These are phyloP conservation scores for Fusarium sp. DNA, from an alignment of 2,329 filamentous ascomycete genomes.

Conservation along the genomic window DNA sequence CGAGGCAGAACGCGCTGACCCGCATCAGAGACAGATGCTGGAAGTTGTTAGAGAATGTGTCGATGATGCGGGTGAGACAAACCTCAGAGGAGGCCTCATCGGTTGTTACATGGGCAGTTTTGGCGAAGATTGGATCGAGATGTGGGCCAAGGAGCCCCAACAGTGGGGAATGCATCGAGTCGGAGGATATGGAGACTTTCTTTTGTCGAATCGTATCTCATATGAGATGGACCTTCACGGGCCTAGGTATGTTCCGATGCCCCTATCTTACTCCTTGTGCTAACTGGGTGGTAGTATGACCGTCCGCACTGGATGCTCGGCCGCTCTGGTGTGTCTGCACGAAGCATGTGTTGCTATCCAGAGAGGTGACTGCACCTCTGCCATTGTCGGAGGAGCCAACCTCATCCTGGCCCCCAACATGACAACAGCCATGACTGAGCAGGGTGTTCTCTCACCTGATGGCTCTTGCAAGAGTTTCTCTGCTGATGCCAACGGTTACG, in stretches of 20 bases:
- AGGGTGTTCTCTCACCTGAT: constrained; percentile 48
- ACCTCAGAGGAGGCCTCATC: constrained; percentile 50
- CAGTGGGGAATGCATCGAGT: constrained; percentile 40
- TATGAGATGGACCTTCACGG: constrained; percentile 63
- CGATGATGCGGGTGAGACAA: constrained; percentile 53
- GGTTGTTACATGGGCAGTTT: constrained; percentile 56
- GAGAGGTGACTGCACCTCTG: constrained; percentile 46
- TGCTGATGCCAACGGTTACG: constrained; percentile 62
- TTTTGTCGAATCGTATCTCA: constrained; percentile 52
- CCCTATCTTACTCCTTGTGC: background rate
- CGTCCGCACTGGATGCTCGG: constrained; percentile 56
- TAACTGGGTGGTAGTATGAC: constrained; percentile 45
- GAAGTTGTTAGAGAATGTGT: constrained; percentile 56
- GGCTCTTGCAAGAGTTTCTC: constrained; percentile 55
- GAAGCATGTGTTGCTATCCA: constrained; percentile 51
- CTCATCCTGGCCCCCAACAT: constrained; percentile 51
- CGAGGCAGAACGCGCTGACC: constrained; percentile 55
- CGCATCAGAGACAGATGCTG: constrained; percentile 55
- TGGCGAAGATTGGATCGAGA: constrained; percentile 52
- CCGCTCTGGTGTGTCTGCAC: constrained; percentile 51
- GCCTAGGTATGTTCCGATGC: constrained; percentile 54
- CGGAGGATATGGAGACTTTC: constrained; percentile 43
- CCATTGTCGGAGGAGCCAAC: constrained; percentile 54
- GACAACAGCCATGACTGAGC: constrained; percentile 40
- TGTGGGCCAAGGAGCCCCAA: constrained; percentile 44